These are phyloP conservation scores for Cucurbita argyrosperma DNA, from an alignment of 306 rosid species.

Conservation along the genomic window DNA sequence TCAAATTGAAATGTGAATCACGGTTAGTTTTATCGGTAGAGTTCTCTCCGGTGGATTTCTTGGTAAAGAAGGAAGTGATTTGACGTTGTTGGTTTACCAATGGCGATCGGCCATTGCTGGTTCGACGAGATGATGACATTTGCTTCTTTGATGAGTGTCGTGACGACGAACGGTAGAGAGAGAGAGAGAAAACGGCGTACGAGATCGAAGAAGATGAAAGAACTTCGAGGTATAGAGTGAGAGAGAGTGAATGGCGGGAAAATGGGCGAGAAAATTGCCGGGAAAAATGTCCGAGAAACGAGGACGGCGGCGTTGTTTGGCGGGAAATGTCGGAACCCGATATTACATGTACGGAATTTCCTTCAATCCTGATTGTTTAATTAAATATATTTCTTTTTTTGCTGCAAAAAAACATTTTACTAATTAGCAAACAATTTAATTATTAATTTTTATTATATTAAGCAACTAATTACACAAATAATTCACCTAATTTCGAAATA, in stretches of 20 bases:
- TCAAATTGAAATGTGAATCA: slow-evolving; percentile 7
- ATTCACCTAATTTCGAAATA: no score
- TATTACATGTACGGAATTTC: neutral
- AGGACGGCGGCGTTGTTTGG: slow-evolving; percentile 5
- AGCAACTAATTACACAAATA: no score
- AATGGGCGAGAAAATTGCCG: neutral
- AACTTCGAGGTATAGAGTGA: neutral
- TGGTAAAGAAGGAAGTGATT: slow-evolving; percentile 83
- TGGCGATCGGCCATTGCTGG: slow-evolving; percentile 65
- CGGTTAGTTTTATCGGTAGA: slow-evolving; percentile 9
- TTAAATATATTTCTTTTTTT: no score
- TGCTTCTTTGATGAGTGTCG: neutral
- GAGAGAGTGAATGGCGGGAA: neutral
- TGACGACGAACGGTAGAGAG: neutral
- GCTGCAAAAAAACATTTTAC: no score
- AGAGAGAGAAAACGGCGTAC: neutral
- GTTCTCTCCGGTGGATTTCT: neutral
- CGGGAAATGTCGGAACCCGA: slow-evolving; percentile 17
- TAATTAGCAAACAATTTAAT: no score
- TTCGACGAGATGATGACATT: slow-evolving; percentile 49
- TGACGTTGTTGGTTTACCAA: slow-evolving; percentile 66
- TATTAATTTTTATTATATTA: no score
- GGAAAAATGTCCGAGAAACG: neutral
- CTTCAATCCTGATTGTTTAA: neutral
- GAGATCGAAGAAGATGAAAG: neutral